Conservation (phyloP, 2,329 filamentous ascomycete species). For the Plectosphaerella sp. region DNA sequence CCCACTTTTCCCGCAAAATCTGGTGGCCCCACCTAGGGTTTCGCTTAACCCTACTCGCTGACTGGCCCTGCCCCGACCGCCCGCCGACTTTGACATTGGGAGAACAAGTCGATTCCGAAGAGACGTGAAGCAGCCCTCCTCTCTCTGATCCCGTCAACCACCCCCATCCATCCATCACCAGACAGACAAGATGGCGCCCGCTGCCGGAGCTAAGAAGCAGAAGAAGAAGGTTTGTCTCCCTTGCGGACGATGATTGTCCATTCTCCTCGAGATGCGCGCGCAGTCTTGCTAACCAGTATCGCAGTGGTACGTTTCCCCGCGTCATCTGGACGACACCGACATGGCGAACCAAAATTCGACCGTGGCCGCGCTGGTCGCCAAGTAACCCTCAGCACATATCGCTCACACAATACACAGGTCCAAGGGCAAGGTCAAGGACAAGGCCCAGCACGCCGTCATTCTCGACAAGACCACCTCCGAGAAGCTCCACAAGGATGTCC, state of each 20-base stretch:
- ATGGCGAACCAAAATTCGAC: not conserved
- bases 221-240: conserved; percentile 35
- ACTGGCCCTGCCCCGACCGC: not conserved
- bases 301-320: conserved; percentile 27
- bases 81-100: not conserved
- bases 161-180: not conserved
- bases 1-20: not conserved
- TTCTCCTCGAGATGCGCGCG: no score
- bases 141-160: not conserved
- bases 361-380: not conserved
- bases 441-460: conserved; percentile 98
- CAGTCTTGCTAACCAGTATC: conserved; percentile 5
- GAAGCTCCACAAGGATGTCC: conserved; percentile 99
- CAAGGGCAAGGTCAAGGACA: conserved; percentile 90
- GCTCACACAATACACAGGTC: conserved; percentile 19
- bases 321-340: not conserved
- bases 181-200: conserved; percentile 27
- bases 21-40: not conserved
- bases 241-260: not conserved
- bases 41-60: not conserved
- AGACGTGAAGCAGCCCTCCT: not conserved
- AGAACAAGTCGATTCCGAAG: no score
- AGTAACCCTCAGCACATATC: not conserved
- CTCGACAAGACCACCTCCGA: conserved; percentile 97
- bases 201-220: conserved; percentile 45